Base-by-base conservation (phyloP, 179 eudicot genomes). In the Corrigiola litoralis region DNA sequence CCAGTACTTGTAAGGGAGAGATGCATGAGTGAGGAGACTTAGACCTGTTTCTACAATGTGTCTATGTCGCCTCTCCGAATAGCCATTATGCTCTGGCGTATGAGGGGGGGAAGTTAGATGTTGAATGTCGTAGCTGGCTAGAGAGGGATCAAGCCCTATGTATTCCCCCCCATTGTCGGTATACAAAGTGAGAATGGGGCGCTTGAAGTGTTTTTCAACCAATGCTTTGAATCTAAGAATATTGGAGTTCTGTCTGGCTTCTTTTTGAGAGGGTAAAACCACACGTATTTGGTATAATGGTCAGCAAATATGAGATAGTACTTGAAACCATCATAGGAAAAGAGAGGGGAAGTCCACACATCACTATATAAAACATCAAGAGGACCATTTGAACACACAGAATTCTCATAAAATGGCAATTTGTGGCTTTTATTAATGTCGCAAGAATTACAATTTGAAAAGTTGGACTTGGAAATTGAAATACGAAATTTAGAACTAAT, bases 31-130 rank as follows among this genome's bases (percentile, higher is more conserved):
- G n/a, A 29, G 53, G 4, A 66, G 42, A 23, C 42, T 3, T 5
- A 54, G 41, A 4, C 32, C 53, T 1, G 40, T 54, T 28, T 42
- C 32, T 1, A 66, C 54, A 16, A 66, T 27, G 10, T 66, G 51
- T 0, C 17, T 24, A 17, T 66, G 63, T 0, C 41, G 32, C 0
- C 32, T 41, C 20, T 66, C 53, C 0, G 70, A 27, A 16, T 33
- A 6, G 12, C 70, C 63, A 42, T 66, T 66, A 28, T 54, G 62
- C 28, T 66, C 62, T 0, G 42, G 70, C 0, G 70, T 66, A 21
- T 56, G 62, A 7, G 54, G 63, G 0, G 53, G 52, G 2, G 61
- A 12, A 0, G 50, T 51, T 6, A 66, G 41, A 25, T 53, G 70
- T 0, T 29, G 13, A n/a, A 66, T 66, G 5, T 63, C 63, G 42